Base-by-base conservation (phyloP, 75 land plant species). In the Sequoiadendron giganteum region DNA sequence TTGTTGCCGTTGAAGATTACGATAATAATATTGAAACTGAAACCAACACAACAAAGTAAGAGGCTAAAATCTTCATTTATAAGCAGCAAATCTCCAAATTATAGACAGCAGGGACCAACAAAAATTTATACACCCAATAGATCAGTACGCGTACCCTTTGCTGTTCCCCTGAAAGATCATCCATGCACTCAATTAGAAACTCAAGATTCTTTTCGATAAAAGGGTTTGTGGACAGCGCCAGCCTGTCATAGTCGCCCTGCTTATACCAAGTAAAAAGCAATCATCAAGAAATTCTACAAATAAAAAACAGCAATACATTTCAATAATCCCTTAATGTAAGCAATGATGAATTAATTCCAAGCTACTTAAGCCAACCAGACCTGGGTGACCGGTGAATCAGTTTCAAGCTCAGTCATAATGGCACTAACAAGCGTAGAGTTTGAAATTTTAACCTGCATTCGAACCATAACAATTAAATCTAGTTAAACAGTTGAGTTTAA, bases 351-450 rank as follows among this genome's bases (percentile, higher is more conserved):
- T 39, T 28, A n/a, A 19, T 28, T 40, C 75, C 38, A 85, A 18
- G 13, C 68, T 38, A 87, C 18, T 5, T 21, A 85, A 87, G 18
- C 30, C 40, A 47, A 10, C 4, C 87, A 85, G 77, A 97, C 99
- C 96, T 97, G 99, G 36, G 94, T 88, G 55, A 97, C 98, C n/a
- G 99, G 97, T 42, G 98, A 79, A 81, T 96, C 99, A 36, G 96
- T 47, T 89, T 97, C 99, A 49, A 96, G 93, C 91, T 96, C 95
- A 4, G 96, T 94, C 99, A 97, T 97, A 68, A 96, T 91, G 38
- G 99, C 95, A 90, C 99, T 97, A 55, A 97, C 91, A 75, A 97
- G 96, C 32, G 98, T 95, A 89, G 99, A 97, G 88, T 97, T 97
- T 32, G 99, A 96, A 30, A 96, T 93, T 89, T 95, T 97, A 72